Conservation (phyloP, 371 early-diverging fungal species). For the Homolaphlyctis polyrhiza region DNA sequence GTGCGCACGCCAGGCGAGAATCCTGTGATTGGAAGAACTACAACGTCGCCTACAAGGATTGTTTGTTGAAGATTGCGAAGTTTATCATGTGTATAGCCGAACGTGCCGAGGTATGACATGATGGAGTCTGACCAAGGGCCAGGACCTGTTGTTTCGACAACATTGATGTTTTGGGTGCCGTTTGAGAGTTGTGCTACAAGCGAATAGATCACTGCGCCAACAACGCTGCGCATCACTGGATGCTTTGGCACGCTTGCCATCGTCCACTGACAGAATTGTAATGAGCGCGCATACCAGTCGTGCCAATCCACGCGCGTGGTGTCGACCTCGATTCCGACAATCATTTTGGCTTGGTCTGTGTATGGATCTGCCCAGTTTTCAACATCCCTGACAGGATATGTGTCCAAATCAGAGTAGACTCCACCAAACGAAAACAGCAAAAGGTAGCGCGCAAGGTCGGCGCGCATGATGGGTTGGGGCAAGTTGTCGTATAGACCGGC, state of each 20-base stretch:
- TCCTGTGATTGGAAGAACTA: not conserved
- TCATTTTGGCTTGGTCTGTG: not conserved
- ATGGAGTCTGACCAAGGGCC: constrained; percentile 7
- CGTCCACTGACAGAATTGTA: constrained; percentile 7
- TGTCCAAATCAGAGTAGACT: constrained; percentile 4
- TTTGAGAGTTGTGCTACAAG: not conserved
- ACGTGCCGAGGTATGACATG: not conserved
- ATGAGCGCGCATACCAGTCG: not conserved
- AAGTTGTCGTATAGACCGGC: not conserved
- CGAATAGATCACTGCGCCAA: too few species aligned
- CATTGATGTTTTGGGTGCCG: not conserved
- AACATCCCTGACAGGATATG: not conserved
- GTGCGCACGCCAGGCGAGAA: not conserved
- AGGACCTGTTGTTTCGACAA: constrained; percentile 4
- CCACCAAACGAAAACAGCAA: constrained; percentile 16
- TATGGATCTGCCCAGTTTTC: not conserved
- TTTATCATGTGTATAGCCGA: too few species aligned
- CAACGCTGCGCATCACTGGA: not conserved
- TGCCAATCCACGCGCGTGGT: not conserved
- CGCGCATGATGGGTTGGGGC: constrained; percentile 2
- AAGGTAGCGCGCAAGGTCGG: constrained; percentile 10
- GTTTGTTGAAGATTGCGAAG: not conserved
- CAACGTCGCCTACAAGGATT: not conserved
- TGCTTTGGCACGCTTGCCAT: not conserved
- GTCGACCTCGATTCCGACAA: not conserved